Evolutionary conservation across 2,329 filamentous ascomycete genomes (phyloP), one percentile per base, ranked within the genome.

Genomic region (Dendrostoma leiphaemia): DNA sequence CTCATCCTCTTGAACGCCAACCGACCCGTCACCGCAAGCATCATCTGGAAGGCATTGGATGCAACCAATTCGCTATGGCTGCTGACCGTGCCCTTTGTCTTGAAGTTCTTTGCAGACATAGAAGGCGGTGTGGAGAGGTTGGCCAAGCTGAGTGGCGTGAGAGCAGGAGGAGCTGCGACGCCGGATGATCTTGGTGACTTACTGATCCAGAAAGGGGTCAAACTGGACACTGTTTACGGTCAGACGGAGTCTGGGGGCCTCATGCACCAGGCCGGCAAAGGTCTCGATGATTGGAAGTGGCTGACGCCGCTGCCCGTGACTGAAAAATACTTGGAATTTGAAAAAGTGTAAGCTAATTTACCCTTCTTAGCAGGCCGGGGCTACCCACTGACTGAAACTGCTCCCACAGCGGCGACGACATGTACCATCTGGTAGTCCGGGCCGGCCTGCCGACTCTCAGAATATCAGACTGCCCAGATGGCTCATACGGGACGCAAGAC

Each of bases 31-130:
- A 48, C 51, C 6, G 51, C 43, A 3, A 24, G 32, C 3, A 12
- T 34, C 28, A 41, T 53, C 13, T 40, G 37, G 10, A 40, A 40
- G 17, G 44, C 51, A n/a, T 21, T 53, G 17, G 51, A 53, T 21
- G 24, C 37, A 19, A 53, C 34, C 10, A 23, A 28, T 3, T 28
- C 34, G 24, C 29, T n/a, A 10, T 32, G 21, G 10, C 43, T 53
- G 7, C 23, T 29, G 12, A 53, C 51, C 9, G 51, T 53, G 19
- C 51, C 51, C 2, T 31, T 47, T 10, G 17, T 41, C 2, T 34
- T 47, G 19, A 53, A 53, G 21, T 48, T 53, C 43, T 40, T 53
- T 29, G 45, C 23, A 5, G 51, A 53, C 19, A 32, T 13, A 9
- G 19, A 35, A 3, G 51, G 44, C 10, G 44, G 51, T 9, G 34